Conservation (phyloP, 768 basidiomycete species). For the Mycena metata region DNA sequence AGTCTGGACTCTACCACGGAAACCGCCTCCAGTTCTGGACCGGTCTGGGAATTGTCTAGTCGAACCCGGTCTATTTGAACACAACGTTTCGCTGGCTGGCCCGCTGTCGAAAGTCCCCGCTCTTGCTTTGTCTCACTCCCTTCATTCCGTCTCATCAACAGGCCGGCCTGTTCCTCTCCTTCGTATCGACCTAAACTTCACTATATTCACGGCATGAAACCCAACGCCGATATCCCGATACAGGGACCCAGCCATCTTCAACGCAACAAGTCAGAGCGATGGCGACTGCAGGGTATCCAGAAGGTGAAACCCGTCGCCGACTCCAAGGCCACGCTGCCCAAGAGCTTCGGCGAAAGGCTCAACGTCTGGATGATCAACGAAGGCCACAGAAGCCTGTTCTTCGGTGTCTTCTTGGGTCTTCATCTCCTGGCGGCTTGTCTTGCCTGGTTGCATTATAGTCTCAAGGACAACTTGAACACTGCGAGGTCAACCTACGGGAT, state of each 20-base stretch:
- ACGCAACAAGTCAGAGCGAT: conserved; percentile 89
- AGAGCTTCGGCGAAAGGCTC: conserved; percentile 60
- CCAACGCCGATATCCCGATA: conserved; percentile 44
- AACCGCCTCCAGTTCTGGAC: conserved; percentile 32
- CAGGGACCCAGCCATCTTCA: conserved; percentile 67
- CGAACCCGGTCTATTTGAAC: conserved; percentile 25
- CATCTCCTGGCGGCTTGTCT: conserved; percentile 84
- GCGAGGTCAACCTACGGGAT: conserved; percentile 81
- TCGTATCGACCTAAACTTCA: conserved; percentile 6
- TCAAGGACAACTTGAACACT: conserved; percentile 81
- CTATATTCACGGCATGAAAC: conserved; percentile 60
- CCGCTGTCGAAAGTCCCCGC: not conserved
- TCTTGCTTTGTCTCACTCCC: not conserved
- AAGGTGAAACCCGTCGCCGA: conserved; percentile 46
- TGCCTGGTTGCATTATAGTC: conserved; percentile 81
- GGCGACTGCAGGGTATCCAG: conserved; percentile 88
- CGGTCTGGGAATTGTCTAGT: conserved; percentile 32
- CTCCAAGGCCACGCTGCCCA: conserved; percentile 49
- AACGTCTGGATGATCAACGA: conserved; percentile 96
- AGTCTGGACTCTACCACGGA: conserved; percentile 30
- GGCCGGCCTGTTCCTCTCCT: conserved; percentile 31
- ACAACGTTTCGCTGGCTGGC: not conserved
- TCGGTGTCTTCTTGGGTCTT: conserved; percentile 83
- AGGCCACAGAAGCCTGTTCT: conserved; percentile 84
- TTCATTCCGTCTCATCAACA: conserved; percentile 28